Evolutionary conservation across 306 rosid genomes (phyloP).

Genomic region (Pyrus bretschneideri): DNA sequence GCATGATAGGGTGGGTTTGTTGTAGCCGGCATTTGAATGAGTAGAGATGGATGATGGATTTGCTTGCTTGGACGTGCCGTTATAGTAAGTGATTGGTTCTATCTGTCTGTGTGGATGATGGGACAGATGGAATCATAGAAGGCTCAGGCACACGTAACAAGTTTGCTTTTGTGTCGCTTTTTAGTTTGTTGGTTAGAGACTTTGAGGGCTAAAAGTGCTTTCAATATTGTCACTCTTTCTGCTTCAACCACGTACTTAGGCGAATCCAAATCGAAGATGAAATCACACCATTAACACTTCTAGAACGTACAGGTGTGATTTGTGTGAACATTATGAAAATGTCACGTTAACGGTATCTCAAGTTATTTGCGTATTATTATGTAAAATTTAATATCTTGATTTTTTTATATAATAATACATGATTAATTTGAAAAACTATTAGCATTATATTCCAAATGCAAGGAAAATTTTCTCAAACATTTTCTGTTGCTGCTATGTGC

Average conservation of each 20-base stretch:
- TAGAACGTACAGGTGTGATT: background rate
- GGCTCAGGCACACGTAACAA: background rate
- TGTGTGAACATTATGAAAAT: background rate
- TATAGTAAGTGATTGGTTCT: slow-evolving; percentile 7
- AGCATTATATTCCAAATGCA: too few species aligned
- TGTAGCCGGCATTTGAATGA: slow-evolving; percentile 18
- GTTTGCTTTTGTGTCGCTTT: slow-evolving; percentile 10
- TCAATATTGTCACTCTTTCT: background rate
- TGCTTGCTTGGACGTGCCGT: slow-evolving; percentile 67
- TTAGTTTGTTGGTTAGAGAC: background rate
- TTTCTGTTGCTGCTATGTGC: too few species aligned
- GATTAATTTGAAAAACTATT: too few species aligned
- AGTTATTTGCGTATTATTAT: accelerated
- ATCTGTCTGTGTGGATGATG: slow-evolving; percentile 1
- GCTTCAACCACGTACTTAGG: background rate
- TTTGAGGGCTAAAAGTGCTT: background rate
- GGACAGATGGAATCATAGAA: background rate
- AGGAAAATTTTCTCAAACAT: too few species aligned
- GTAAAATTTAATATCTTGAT: too few species aligned
- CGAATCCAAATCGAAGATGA: background rate
- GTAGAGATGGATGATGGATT: slow-evolving; percentile 2
- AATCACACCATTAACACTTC: background rate
- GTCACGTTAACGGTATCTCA: accelerated
- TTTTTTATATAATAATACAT: too few species aligned
- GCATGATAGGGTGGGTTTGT: slow-evolving; percentile 9